Conservation (phyloP, 768 basidiomycete species). For the Kwoniella mangroviensis region DNA sequence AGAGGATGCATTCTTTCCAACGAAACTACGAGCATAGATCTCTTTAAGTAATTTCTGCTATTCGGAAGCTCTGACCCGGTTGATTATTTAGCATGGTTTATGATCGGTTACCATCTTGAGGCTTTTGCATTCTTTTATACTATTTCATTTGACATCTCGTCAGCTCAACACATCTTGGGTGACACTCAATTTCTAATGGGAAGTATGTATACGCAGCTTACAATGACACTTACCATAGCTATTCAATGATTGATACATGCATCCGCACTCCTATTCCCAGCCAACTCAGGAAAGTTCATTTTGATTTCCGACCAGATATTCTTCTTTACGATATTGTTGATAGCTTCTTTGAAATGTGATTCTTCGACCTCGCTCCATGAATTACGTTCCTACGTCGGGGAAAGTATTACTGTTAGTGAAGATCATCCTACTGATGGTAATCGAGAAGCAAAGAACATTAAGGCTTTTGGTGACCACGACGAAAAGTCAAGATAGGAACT, state of each 20-base stretch:
- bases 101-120: not conserved
- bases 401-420: not conserved
- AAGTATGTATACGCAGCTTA: not conserved
- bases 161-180: not conserved
- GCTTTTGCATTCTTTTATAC: slow-evolving; percentile 21
- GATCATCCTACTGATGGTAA: too few relatives aligned
- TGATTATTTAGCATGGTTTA: not conserved
- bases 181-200: not conserved
- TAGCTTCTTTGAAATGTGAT: slow-evolving; percentile 7
- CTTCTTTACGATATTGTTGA: slow-evolving; percentile 21
- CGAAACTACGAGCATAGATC: too few relatives aligned
- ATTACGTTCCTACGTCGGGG: slow-evolving; percentile 14
- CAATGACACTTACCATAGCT: slow-evolving; percentile 16
- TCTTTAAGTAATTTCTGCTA: too few relatives aligned
- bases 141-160: slow-evolving; percentile 3
- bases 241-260: slow-evolving; percentile 15
- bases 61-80: too few relatives aligned
- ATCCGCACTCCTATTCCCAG: slow-evolving; percentile 17
- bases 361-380: slow-evolving; percentile 16
- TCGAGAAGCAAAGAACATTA: too few relatives aligned
- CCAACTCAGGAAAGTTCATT: slow-evolving; percentile 11
- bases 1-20: too few relatives aligned
- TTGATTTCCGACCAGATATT: slow-evolving; percentile 26
- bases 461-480: too few relatives aligned
- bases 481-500: not conserved